phyloP scores from a whole-genome alignment of 2,329 filamentous ascomycete species.

The Curvularia sp. region DNA sequence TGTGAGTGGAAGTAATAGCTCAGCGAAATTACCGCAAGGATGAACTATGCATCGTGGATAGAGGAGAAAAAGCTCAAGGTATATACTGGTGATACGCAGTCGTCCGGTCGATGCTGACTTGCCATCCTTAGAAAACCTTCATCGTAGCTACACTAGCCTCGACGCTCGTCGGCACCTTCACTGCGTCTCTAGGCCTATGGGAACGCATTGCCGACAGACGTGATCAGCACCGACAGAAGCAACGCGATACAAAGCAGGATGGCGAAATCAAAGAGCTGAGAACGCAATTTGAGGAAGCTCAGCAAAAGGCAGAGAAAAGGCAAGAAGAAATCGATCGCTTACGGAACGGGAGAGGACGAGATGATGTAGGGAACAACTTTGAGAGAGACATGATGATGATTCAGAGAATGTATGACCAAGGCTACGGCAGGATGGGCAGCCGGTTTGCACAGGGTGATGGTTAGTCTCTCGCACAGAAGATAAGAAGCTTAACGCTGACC shows the following conservation, averaged over 20 bases:
- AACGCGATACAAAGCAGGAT: slow-evolving; percentile 47
- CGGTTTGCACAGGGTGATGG: slow-evolving; percentile 52
- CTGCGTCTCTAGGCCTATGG: slow-evolving; percentile 54
- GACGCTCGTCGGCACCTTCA: slow-evolving; percentile 56
- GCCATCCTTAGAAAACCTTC: slow-evolving; percentile 51
- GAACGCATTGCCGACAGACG: slow-evolving; percentile 50
- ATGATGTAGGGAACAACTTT: slow-evolving; percentile 46
- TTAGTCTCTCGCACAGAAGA: slow-evolving; percentile 26
- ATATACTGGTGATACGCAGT: slow-evolving; percentile 10
- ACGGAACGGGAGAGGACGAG: slow-evolving; percentile 27
- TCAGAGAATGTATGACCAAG: slow-evolving; percentile 49
- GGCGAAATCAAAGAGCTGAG: slow-evolving; percentile 45
- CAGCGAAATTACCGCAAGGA: slow-evolving; percentile 30
- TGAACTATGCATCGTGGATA: slow-evolving; percentile 57
- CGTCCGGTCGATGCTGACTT: slow-evolving; percentile 4
- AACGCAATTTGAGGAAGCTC: slow-evolving; percentile 41
- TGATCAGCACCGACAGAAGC: slow-evolving; percentile 51
- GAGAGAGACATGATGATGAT: slow-evolving; percentile 45
- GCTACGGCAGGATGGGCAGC: slow-evolving; percentile 46
- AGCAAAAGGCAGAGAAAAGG: slow-evolving; percentile 36
- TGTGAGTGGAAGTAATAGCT: slow-evolving; percentile 13
- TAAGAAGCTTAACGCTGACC: slow-evolving; percentile 5
- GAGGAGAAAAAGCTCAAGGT: slow-evolving; percentile 56
- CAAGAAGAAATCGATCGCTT: slow-evolving; percentile 36
- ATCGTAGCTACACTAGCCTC: slow-evolving; percentile 55